Evolutionary conservation across 768 basidiomycete species (phyloP), one percentile per base, ranked within the genome.

Genomic region (Pisolithus sp.): DNA sequence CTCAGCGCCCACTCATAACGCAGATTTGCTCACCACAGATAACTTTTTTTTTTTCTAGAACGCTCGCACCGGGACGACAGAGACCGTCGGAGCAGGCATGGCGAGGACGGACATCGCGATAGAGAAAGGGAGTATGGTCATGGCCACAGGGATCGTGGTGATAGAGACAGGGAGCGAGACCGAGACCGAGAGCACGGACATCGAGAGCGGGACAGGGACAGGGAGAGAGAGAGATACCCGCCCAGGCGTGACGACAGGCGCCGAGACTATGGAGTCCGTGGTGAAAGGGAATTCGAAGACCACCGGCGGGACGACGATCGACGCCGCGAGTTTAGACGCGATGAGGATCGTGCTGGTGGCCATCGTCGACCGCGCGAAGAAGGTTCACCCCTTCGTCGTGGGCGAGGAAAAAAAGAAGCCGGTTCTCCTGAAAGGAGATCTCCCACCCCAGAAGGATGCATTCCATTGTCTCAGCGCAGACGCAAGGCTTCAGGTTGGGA

Each of bases 401-500:
- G 30, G 9, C 30, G 30, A 10, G 30, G 30, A 8, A 30, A 30
- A 30, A 30, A 30, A 30, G 30, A 30, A 30, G 30, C 30, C 23
- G 86, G 83, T 20, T 84, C 87, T 12, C 87, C 85, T 2, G 89
- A 90, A 55, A 75, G 88, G 59, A 73, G 93, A 59, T 90, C 87
- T 1, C 94, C 95, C 9, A 98, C 95, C 13, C 30, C 30, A 30
- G 30, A 30, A 10, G 30, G 30, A 30, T 30, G 30, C 13, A 72
- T 83, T 40, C 85, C 90, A 0, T 70, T 99, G 56, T 86, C 87
- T 8, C 91, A 97, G 64, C 76, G 93, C 56, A 87, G 86, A 65
- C 76, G 93, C 26, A 90, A 89, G 60, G 88, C 91, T 5, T 93
- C 91, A 42, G 89, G 90, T 0, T 99, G 96, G 96, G 93, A 99